These are phyloP conservation scores for Solanum neorickii DNA, from an alignment of 257 asterid species.

Conservation along the genomic window DNA sequence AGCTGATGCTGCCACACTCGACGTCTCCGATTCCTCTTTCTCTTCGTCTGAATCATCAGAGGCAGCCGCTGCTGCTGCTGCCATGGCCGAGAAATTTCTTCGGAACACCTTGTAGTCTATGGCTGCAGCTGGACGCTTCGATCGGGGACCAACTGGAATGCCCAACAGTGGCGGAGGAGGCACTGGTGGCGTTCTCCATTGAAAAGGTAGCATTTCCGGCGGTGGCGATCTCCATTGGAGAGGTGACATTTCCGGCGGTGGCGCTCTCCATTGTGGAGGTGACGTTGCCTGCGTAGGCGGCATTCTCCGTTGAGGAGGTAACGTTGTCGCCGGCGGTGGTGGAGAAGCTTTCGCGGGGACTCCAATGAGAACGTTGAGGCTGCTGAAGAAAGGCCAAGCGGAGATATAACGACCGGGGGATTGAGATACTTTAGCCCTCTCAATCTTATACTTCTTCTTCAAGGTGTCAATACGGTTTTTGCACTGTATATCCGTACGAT, in stretches of 20 bases:
- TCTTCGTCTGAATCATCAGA: conserved; percentile 23
- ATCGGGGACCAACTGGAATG: conserved; percentile 77
- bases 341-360: conserved; percentile 12
- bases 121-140: conserved; percentile 47
- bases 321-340: conserved; percentile 20
- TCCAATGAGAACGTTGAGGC: conserved; percentile 66
- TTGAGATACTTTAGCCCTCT: conserved; percentile 46
- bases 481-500: conserved; percentile 85
- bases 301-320: conserved; percentile 9
- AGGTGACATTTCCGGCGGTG: not conserved
- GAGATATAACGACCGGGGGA: conserved; percentile 47
- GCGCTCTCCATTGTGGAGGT: not conserved
- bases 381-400: conserved; percentile 66
- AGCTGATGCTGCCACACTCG: conserved; percentile 3
- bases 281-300: not conserved
- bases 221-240: conserved; percentile 2
- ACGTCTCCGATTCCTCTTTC: conserved; percentile 23
- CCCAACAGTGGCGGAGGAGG: conserved; percentile 37
- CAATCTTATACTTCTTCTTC: conserved; percentile 81
- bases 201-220: not conserved
- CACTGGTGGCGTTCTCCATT: conserved; percentile 1
- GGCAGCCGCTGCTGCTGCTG: conserved; percentile 59
- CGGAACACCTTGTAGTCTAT: conserved; percentile 26
- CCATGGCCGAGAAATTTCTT: conserved; percentile 68
- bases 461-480: conserved; percentile 90